phyloP scores from a whole-genome alignment of 306 rosid genomes.

The Prinsepia uniflora region DNA sequence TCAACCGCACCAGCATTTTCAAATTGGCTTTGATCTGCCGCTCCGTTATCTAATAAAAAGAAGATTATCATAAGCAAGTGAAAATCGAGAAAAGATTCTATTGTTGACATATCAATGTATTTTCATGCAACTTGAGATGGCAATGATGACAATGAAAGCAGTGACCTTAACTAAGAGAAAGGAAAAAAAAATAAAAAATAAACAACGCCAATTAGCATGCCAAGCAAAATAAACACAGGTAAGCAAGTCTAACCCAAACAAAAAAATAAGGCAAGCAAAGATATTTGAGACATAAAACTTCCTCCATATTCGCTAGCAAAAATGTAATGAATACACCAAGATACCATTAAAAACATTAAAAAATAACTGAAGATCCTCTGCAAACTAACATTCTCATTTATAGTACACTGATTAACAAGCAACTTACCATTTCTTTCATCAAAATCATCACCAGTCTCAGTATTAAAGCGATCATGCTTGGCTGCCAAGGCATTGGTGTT shows the following conservation, averaged over 20 bases:
- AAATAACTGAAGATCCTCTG: not conserved
- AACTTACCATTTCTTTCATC: constrained; percentile 34
- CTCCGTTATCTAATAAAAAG: constrained; percentile 23
- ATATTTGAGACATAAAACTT: not conserved
- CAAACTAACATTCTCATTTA: constrained; percentile 6
- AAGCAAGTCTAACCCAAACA: not conserved
- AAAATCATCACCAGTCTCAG: constrained; percentile 24
- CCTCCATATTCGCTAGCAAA: not conserved
- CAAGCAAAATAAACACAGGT: not conserved
- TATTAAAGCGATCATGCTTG: not conserved
- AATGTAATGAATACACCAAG: not conserved
- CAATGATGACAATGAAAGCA: not conserved
- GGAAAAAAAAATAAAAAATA: not conserved
- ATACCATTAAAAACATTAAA: not conserved
- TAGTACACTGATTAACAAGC: not conserved
- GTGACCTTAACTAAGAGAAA: not conserved
- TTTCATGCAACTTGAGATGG: not conserved
- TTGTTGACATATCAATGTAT: not conserved
- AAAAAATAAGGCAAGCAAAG: no score
- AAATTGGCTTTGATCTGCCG: not conserved
- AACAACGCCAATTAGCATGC: not conserved
- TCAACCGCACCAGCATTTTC: not conserved
- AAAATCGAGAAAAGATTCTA: not conserved
- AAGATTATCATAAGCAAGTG: not conserved
- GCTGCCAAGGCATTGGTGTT: constrained; percentile 14